These are phyloP conservation scores for Talaromyces liani DNA, from an alignment of 495 filamentous ascomycete species.

Conservation along the genomic window DNA sequence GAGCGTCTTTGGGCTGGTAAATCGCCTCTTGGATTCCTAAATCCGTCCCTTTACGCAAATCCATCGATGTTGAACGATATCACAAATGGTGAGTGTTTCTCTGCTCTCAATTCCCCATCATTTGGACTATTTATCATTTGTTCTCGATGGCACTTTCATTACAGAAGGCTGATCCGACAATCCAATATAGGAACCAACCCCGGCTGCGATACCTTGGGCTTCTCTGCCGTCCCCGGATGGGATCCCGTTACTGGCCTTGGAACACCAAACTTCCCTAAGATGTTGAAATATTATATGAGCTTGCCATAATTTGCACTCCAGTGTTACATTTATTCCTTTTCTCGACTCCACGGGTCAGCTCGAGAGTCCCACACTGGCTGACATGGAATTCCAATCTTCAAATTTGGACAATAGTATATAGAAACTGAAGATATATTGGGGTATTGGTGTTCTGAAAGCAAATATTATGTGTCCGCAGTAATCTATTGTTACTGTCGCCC, in stretches of 20 bases:
- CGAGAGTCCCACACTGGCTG: no score
- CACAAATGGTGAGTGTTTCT: conserved; percentile 28
- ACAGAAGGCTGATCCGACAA: not conserved
- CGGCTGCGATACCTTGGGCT: conserved; percentile 43
- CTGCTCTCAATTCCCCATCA: no score
- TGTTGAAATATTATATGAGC: conserved; percentile 34
- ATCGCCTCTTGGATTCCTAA: conserved; percentile 43
- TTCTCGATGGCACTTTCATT: not conserved
- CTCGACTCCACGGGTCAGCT: not conserved
- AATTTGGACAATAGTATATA: no score
- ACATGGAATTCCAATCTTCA: no score
- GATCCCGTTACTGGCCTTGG: conserved; percentile 49
- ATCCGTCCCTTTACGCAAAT: conserved; percentile 42
- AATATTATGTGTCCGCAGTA: no score
- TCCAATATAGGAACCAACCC: conserved; percentile 34
- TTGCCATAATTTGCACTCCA: conserved; percentile 11
- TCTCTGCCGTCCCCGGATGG: conserved; percentile 43
- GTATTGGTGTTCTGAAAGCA: no score
- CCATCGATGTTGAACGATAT: conserved; percentile 44
- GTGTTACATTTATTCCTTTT: not conserved
- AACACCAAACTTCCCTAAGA: conserved; percentile 43
- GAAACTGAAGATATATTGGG: no score
- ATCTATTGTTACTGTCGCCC: no score
- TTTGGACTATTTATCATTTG: no score
- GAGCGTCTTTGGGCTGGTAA: conserved; percentile 40